A percentile compares a stretch with the other conserved stretches of the same genome.
These are phyloP conservation scores for Fusarium neocosmosporiellum DNA, from an alignment of 2,329 filamentous ascomycete species.

Conservation along the genomic window DNA sequence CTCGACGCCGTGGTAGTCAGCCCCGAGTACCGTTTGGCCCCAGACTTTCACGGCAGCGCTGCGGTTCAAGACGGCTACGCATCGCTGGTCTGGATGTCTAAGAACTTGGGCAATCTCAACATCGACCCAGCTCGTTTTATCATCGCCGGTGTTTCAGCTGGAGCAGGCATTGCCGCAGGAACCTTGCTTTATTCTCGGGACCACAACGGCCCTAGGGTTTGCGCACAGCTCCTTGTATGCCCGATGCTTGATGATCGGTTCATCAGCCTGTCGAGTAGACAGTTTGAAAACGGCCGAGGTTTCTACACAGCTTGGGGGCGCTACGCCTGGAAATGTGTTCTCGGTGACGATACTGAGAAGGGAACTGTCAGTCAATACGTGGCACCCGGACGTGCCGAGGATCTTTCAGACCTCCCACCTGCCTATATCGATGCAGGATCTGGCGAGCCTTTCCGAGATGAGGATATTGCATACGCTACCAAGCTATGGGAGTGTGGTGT, in stretches of 20 bases:
- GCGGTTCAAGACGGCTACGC: slow-evolving; percentile 16
- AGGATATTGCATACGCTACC: slow-evolving; percentile 18
- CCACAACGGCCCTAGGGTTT: not conserved
- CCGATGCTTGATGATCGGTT: slow-evolving; percentile 28
- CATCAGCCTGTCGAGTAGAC: slow-evolving; percentile 1
- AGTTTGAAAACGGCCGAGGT: slow-evolving; percentile 15
- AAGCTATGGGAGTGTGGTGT: slow-evolving; percentile 22
- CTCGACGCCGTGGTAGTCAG: slow-evolving; percentile 13
- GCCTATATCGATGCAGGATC: slow-evolving; percentile 24
- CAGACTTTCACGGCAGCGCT: not conserved
- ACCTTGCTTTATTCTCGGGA: slow-evolving; percentile 6
- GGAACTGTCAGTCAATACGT: slow-evolving; percentile 8
- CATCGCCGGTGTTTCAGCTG: slow-evolving; percentile 15
- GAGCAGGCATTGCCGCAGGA: slow-evolving; percentile 16
- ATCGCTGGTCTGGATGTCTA: not conserved
- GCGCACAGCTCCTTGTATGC: slow-evolving; percentile 18
- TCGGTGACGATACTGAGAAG: not conserved
- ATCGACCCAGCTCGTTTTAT: slow-evolving; percentile 12
- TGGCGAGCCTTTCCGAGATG: slow-evolving; percentile 23
- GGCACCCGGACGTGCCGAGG: slow-evolving; percentile 10
- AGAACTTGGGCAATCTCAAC: not conserved
- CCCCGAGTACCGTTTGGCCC: slow-evolving; percentile 11
- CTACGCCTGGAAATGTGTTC: slow-evolving; percentile 11
- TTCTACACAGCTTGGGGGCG: slow-evolving; percentile 5
- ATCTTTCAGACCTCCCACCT: slow-evolving; percentile 4